These are phyloP conservation scores for Kwoniella newhampshirensis DNA, from an alignment of 768 basidiomycete species.

Conservation along the genomic window DNA sequence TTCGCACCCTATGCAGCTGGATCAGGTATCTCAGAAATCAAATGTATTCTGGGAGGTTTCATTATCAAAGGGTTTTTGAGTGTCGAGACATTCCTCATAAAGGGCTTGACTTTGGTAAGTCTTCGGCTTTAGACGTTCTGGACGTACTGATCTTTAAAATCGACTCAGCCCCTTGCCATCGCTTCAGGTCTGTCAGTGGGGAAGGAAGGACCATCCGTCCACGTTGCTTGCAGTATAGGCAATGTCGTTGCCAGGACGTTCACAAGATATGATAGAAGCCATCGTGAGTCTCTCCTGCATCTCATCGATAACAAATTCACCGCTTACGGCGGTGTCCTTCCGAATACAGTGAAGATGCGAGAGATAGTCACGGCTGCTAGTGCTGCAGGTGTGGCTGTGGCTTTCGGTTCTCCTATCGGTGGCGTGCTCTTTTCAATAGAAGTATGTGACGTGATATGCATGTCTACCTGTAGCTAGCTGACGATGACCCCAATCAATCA, in stretches of 20 bases:
- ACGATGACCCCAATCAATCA: conserved; percentile 53
- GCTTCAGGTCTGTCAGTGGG: conserved; percentile 96
- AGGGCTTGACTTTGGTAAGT: conserved; percentile 86
- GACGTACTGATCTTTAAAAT: not conserved
- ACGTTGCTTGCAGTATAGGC: conserved; percentile 93
- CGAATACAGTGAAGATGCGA: conserved; percentile 59
- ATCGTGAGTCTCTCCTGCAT: conserved; percentile 62
- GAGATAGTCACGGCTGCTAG: conserved; percentile 93
- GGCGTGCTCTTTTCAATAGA: conserved; percentile 98
- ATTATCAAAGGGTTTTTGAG: conserved; percentile 94
- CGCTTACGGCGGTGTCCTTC: conserved; percentile 29
- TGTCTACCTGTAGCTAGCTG: not conserved
- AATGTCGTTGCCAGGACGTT: conserved; percentile 84
- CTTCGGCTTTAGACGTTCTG: too few species aligned
- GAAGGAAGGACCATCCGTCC: conserved; percentile 97
- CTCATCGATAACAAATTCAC: not conserved
- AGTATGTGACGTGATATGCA: conserved; percentile 55
- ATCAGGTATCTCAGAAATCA: conserved; percentile 98
- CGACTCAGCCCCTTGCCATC: conserved; percentile 81
- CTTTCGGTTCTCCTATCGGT: conserved; percentile 96
- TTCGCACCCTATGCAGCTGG: conserved; percentile 95
- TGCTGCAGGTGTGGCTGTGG: conserved; percentile 96
- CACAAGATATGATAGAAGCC: conserved; percentile 75
- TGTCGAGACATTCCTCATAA: conserved; percentile 84
- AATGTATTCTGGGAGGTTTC: conserved; percentile 95